Evolutionary conservation across 129 eudicot species (phyloP).

Genomic region (Rutidosis leptorrhynchoides): DNA sequence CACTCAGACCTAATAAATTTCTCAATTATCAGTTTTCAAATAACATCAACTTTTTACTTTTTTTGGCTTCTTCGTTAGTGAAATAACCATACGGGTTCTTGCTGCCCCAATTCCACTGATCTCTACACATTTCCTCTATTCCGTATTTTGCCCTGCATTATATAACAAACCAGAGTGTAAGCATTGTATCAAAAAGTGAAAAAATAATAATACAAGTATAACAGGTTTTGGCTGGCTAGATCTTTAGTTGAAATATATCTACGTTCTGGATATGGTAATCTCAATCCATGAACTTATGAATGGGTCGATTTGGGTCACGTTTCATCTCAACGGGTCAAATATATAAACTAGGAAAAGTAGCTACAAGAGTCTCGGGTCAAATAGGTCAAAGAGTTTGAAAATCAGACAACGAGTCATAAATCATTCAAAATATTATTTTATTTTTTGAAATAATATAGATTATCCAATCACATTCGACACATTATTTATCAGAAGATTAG

Average conservation of each 20-base stretch:
- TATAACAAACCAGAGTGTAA: not conserved
- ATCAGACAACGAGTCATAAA: not conserved
- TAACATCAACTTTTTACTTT: conserved; percentile 10
- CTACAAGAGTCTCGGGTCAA: not conserved
- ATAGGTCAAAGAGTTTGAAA: not conserved
- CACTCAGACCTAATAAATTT: conserved; percentile 22
- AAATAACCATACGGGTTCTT: conserved; percentile 88
- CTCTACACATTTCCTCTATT: conserved; percentile 87
- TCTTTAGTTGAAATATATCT: not conserved
- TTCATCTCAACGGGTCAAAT: not conserved
- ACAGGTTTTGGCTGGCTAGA: not conserved
- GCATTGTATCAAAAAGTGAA: not conserved
- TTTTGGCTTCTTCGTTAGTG: conserved; percentile 38
- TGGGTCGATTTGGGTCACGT: not conserved
- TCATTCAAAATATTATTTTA: not conserved
- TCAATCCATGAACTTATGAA: not conserved
- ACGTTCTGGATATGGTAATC: not conserved
- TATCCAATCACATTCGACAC: not conserved
- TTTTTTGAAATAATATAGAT: not conserved
- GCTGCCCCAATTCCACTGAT: conserved; percentile 99
- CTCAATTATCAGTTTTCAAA: conserved; percentile 1
- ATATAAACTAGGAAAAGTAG: not conserved
- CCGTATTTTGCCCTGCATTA: conserved; percentile 82
- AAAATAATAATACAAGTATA: not conserved
- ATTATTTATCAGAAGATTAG: not conserved